Evolutionary conservation across 148 eudicot species (phyloP).

Genomic region (Vaccinium darrowii): DNA sequence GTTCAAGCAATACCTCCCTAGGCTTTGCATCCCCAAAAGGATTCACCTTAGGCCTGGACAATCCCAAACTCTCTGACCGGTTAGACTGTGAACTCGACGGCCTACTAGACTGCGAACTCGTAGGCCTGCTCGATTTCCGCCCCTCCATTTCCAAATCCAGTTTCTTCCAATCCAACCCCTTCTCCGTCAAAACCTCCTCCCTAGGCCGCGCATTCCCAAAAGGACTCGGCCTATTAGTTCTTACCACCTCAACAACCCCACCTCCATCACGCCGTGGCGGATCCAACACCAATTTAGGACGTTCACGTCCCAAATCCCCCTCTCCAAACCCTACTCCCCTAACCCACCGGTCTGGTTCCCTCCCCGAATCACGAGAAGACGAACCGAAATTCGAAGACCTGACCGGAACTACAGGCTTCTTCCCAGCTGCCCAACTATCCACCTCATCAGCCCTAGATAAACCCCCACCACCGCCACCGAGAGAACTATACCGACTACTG

Average conservation of each 20-base stretch:
- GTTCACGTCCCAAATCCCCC: conserved; percentile 16
- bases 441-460: conserved; percentile 74
- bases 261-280: conserved; percentile 37
- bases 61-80: conserved; percentile 33
- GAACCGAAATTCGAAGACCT: conserved; percentile 56
- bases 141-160: conserved; percentile 68
- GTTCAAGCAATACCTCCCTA: conserved; percentile 79
- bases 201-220: conserved; percentile 94
- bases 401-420: conserved; percentile 31
- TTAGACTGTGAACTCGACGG: conserved; percentile 55
- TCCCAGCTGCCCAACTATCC: conserved; percentile 68
- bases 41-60: conserved; percentile 72
- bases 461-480: conserved; percentile 25
- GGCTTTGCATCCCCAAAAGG: conserved; percentile 99
- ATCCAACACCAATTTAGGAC: conserved; percentile 54
- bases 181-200: conserved; percentile 79
- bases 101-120: conserved; percentile 72
- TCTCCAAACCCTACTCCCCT: neutral
- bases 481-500: no score
- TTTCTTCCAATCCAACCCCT: conserved; percentile 91
- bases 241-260: conserved; percentile 30
- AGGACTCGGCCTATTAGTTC: conserved; percentile 49
- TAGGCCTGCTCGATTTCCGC: conserved; percentile 81
- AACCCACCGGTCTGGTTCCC: conserved; percentile 42
- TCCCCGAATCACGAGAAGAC: conserved; percentile 46